Conservation (phyloP, 768 basidiomycete species). For the Lactifluus echinatus region DNA sequence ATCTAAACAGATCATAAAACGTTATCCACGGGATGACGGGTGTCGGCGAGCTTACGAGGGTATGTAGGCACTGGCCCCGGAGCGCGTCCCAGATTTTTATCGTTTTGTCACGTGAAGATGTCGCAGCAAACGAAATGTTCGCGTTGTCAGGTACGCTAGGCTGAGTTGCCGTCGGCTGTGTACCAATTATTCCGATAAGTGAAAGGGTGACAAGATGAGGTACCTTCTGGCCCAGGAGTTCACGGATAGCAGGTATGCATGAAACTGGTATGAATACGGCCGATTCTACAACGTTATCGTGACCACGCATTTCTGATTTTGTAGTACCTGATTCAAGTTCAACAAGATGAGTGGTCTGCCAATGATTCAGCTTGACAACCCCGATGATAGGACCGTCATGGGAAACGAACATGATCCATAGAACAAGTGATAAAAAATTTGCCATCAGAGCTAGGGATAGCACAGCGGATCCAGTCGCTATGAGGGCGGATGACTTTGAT, state of each 20-base stretch:
- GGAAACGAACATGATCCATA: slow-evolving; percentile 41
- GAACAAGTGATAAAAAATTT: slow-evolving; percentile 41
- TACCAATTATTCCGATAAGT: neutral
- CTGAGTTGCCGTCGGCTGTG: slow-evolving; percentile 23
- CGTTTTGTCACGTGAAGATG: slow-evolving; percentile 47
- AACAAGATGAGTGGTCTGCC: slow-evolving; percentile 44
- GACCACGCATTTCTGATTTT: slow-evolving; percentile 45
- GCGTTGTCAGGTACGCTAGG: slow-evolving; percentile 27
- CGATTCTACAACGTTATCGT: slow-evolving; percentile 46
- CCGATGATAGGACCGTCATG: neutral
- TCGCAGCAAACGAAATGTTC: slow-evolving; percentile 37
- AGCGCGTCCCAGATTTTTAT: slow-evolving; percentile 46
- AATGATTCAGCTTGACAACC: neutral
- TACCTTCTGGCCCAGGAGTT: slow-evolving; percentile 39
- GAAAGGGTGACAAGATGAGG: neutral
- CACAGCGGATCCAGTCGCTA: slow-evolving; percentile 43
- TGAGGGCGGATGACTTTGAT: slow-evolving; percentile 43
- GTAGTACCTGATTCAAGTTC: slow-evolving; percentile 40
- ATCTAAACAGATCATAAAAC: slow-evolving; percentile 18
- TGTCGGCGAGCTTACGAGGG: slow-evolving; percentile 30
- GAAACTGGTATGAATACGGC: slow-evolving; percentile 41
- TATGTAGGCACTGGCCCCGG: slow-evolving; percentile 42
- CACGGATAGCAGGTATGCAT: slow-evolving; percentile 38
- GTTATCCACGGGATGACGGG: neutral
- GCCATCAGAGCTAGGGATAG: slow-evolving; percentile 33